These are phyloP conservation scores for Debaryomycetaceae sp. DNA, from an alignment of 1,139 yeast genomes.

Conservation along the genomic window DNA sequence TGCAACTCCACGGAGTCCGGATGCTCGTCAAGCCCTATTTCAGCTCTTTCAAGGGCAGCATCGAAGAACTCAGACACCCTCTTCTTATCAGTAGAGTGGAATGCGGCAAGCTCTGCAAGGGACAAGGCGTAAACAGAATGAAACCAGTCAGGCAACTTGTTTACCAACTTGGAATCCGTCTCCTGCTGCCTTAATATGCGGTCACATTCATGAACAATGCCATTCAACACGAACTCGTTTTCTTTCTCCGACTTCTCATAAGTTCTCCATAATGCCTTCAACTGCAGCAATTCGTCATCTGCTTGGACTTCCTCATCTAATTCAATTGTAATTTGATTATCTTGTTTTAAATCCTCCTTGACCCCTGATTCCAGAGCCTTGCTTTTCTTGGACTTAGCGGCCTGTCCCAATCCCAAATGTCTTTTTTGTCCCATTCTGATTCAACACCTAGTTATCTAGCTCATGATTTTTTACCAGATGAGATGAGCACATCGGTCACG, in stretches of 20 bases:
- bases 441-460: neutral
- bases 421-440: slow-evolving; percentile 60
- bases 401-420: slow-evolving; percentile 78
- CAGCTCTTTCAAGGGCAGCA: slow-evolving; percentile 70
- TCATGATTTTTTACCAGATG: neutral
- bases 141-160: slow-evolving; percentile 53
- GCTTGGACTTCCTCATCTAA: slow-evolving; percentile 67
- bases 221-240: slow-evolving; percentile 67
- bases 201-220: slow-evolving; percentile 90
- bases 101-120: slow-evolving; percentile 63
- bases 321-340: slow-evolving; percentile 60
- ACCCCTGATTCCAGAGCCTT: slow-evolving; percentile 26
- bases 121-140: slow-evolving; percentile 74
- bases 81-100: slow-evolving; percentile 38
- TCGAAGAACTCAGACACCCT: slow-evolving; percentile 54
- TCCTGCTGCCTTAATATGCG: slow-evolving; percentile 56
- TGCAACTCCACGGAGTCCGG: slow-evolving; percentile 44
- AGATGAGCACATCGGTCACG: slow-evolving; percentile 10
- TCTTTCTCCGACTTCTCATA: slow-evolving; percentile 53
- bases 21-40: slow-evolving; percentile 52
- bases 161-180: slow-evolving; percentile 19
- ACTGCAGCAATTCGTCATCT: slow-evolving; percentile 73
- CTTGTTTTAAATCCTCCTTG: slow-evolving; percentile 12
- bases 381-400: slow-evolving; percentile 49
- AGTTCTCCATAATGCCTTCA: slow-evolving; percentile 67